Evolutionary conservation across 768 basidiomycete genomes (phyloP).

Genomic region (Leccinum variicolor): DNA sequence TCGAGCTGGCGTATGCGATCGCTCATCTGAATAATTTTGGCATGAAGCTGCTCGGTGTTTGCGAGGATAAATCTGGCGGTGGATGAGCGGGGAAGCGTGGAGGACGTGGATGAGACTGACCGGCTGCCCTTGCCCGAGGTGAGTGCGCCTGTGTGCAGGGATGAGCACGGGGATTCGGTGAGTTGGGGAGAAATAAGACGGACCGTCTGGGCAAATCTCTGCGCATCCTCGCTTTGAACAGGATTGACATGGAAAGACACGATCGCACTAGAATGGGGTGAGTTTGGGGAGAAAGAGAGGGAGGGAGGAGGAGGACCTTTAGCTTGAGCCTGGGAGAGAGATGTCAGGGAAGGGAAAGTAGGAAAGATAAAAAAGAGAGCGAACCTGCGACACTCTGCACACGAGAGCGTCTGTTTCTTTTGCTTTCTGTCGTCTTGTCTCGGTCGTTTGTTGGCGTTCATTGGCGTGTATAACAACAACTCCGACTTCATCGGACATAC

Average conservation of each 20-base stretch:
- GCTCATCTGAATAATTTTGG: conserved; percentile 57
- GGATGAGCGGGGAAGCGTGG: conserved; percentile 8
- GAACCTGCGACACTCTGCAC: conserved; percentile 61
- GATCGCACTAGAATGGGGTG: conserved; percentile 47
- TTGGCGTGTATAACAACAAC: conserved; percentile 12
- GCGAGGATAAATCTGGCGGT: conserved; percentile 58
- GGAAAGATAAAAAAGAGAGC: conserved; percentile 10
- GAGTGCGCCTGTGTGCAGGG: conserved; percentile 42
- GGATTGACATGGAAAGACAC: conserved; percentile 63
- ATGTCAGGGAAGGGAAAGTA: background rate
- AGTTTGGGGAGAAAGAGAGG: background rate
- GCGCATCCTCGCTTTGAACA: conserved; percentile 66
- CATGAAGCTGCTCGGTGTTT: conserved; percentile 63
- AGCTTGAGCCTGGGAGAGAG: conserved; percentile 43
- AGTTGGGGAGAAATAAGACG: background rate
- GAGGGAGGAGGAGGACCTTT: conserved; percentile 37
- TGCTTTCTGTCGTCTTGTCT: conserved; percentile 33
- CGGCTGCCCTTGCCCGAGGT: conserved; percentile 64
- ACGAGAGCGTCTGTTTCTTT: conserved; percentile 50
- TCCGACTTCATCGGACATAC: conserved; percentile 27
- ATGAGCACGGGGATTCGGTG: background rate
- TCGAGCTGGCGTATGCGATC: conserved; percentile 65
- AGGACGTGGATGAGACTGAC: conserved; percentile 29
- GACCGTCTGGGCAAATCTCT: conserved; percentile 59
- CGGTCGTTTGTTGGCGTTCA: conserved; percentile 40